Evolutionary conservation across 2,329 filamentous ascomycete genomes (phyloP).

Genomic region (Arthroderma sp.): DNA sequence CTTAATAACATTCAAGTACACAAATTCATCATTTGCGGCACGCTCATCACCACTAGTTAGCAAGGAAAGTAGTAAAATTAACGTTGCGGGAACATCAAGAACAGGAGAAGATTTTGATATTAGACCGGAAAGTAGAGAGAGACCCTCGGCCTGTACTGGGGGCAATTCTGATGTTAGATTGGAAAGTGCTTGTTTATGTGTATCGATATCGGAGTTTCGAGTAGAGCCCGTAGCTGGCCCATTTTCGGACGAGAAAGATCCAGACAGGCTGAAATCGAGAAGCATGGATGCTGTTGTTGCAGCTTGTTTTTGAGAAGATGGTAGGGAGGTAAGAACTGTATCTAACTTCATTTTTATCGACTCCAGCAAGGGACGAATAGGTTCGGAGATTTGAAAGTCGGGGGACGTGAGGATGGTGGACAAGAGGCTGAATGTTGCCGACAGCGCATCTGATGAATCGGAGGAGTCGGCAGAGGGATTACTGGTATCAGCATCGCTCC

Average conservation of each 20-base stretch:
- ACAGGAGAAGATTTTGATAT: slow-evolving; percentile 30
- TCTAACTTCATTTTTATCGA: slow-evolving; percentile 25
- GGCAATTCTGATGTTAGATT: slow-evolving; percentile 28
- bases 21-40: slow-evolving; percentile 27
- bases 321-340: slow-evolving; percentile 22
- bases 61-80: slow-evolving; percentile 27
- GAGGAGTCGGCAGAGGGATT: neutral
- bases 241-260: slow-evolving; percentile 13
- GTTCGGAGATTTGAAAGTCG: slow-evolving; percentile 23
- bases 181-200: slow-evolving; percentile 28
- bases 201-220: slow-evolving; percentile 26
- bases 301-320: slow-evolving; percentile 22
- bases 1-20: slow-evolving; percentile 32
- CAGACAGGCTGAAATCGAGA: slow-evolving; percentile 27
- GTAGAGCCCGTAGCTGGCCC: slow-evolving; percentile 12
- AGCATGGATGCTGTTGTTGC: slow-evolving; percentile 31
- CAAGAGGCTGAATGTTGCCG: slow-evolving; percentile 29
- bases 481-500: slow-evolving; percentile 1
- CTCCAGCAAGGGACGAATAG: slow-evolving; percentile 18
- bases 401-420: slow-evolving; percentile 31
- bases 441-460: slow-evolving; percentile 25
- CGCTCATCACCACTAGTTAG: slow-evolving; percentile 26
- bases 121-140: slow-evolving; percentile 27
- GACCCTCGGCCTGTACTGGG: slow-evolving; percentile 32
- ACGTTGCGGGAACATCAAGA: slow-evolving; percentile 31